Percentiles rank a stretch among this genome's conserved stretches.
Conservation (phyloP, 164 flowering plant genomes). For the Berberis thunbergii region DNA sequence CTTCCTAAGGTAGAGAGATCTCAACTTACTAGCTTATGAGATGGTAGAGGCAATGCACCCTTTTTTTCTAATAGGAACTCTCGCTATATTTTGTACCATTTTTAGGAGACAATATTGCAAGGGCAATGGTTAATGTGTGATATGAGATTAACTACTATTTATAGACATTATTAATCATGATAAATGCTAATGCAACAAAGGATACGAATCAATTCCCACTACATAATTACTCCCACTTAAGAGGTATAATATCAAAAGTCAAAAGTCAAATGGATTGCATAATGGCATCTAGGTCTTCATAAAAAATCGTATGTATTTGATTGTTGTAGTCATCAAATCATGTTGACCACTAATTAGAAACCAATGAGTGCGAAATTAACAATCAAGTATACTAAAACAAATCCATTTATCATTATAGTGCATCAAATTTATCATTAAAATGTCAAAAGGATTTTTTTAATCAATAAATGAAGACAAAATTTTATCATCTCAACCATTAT, state of each 20-base stretch:
- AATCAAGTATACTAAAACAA: no score
- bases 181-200: neutral
- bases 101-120: slow-evolving; percentile 5
- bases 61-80: neutral
- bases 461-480: no score
- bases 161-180: neutral
- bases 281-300: neutral
- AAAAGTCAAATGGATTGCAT: slow-evolving; percentile 3
- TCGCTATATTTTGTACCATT: slow-evolving; percentile 5
- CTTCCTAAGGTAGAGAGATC: neutral
- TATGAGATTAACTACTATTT: neutral
- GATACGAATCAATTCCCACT: neutral
- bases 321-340: neutral
- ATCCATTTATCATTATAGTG: no score
- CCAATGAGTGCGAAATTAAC: neutral
- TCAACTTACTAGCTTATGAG: neutral
- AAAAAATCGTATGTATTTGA: neutral
- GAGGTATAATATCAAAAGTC: neutral
- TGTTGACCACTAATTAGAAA: no score
- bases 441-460: no score
- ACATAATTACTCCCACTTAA: neutral
- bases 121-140: neutral
- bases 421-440: no score
- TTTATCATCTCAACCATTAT: no score
- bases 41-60: slow-evolving; percentile 5